phyloP scores from a whole-genome alignment of 2,329 filamentous ascomycete genomes.

The Penicillium nordicum region DNA sequence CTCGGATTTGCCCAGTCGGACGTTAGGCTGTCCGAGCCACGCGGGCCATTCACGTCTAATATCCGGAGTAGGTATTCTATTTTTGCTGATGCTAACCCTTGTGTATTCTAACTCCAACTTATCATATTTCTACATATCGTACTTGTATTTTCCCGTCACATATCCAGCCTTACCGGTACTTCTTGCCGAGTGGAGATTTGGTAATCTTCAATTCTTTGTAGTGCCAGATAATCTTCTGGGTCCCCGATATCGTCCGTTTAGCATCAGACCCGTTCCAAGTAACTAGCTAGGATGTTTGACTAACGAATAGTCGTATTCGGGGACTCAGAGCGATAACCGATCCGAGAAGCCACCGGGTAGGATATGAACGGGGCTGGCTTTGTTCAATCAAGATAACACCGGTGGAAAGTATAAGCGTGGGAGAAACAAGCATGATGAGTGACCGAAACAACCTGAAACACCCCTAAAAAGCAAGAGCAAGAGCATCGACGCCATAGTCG shows the following conservation, averaged over 20 bases:
- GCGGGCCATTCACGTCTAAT: not conserved
- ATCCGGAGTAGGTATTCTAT: not conserved
- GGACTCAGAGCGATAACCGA: constrained; percentile 39
- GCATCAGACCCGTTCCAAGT: constrained; percentile 18
- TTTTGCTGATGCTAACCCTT: not conserved
- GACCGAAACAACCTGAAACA: not conserved
- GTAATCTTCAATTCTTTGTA: not conserved
- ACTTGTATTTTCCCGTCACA: not conserved
- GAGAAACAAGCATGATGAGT: not conserved
- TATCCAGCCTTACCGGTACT: not conserved
- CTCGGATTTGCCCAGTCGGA: constrained; percentile 12
- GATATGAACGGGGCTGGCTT: constrained; percentile 38
- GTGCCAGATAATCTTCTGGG: not conserved
- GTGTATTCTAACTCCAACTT: not conserved
- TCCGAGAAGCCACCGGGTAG: constrained; percentile 26
- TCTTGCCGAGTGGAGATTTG: not conserved
- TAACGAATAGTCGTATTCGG: constrained; percentile 39
- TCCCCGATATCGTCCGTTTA: constrained; percentile 14
- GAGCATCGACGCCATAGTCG: constrained; percentile 32
- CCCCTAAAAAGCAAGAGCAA: constrained; percentile 10
- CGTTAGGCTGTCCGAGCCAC: constrained; percentile 11
- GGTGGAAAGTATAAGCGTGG: not conserved
- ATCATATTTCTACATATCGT: no score
- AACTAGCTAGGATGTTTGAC: constrained; percentile 18
- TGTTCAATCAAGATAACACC: constrained; percentile 30